These are phyloP conservation scores for Bipolaris oryzae DNA, from an alignment of 2,329 filamentous ascomycete species.

Conservation along the genomic window DNA sequence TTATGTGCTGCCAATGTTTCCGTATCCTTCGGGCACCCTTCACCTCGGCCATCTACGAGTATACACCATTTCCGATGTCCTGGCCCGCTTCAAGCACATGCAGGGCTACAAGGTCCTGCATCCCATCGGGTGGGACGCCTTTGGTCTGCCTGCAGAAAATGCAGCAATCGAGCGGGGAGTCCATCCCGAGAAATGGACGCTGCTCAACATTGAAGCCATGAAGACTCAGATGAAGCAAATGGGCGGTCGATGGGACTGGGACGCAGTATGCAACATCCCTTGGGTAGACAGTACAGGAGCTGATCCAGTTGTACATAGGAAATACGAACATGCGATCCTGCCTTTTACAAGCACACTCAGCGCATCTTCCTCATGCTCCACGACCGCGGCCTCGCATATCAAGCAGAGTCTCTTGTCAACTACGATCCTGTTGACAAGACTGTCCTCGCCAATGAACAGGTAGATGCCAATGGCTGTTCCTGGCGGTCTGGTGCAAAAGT, in stretches of 20 bases:
- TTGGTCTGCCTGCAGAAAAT: constrained; percentile 89
- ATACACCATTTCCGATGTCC: constrained; percentile 87
- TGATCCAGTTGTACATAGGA: constrained; percentile 61
- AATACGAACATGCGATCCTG: constrained; percentile 80
- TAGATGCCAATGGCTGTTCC: constrained; percentile 82
- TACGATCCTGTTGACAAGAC: constrained; percentile 90
- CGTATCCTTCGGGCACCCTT: constrained; percentile 84
- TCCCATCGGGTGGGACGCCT: constrained; percentile 95
- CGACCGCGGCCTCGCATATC: constrained; percentile 77
- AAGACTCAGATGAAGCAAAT: constrained; percentile 79
- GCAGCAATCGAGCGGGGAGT: constrained; percentile 83
- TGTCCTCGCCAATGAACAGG: constrained; percentile 89
- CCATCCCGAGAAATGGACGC: constrained; percentile 79
- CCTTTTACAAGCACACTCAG: constrained; percentile 90
- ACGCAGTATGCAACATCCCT: constrained; percentile 60
- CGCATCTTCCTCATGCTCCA: constrained; percentile 80
- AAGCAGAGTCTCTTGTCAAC: constrained; percentile 82
- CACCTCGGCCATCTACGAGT: constrained; percentile 88
- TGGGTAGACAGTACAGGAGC: not conserved
- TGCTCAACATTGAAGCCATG: constrained; percentile 81
- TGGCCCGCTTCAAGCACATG: constrained; percentile 77
- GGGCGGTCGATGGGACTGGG: constrained; percentile 85
- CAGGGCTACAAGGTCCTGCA: constrained; percentile 77
- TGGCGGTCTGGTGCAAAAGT: constrained; percentile 89
- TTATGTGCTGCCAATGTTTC: constrained; percentile 91